phyloP scores from a whole-genome alignment of 176 grass and related monocot genomes.

The Lolium rigidum region DNA sequence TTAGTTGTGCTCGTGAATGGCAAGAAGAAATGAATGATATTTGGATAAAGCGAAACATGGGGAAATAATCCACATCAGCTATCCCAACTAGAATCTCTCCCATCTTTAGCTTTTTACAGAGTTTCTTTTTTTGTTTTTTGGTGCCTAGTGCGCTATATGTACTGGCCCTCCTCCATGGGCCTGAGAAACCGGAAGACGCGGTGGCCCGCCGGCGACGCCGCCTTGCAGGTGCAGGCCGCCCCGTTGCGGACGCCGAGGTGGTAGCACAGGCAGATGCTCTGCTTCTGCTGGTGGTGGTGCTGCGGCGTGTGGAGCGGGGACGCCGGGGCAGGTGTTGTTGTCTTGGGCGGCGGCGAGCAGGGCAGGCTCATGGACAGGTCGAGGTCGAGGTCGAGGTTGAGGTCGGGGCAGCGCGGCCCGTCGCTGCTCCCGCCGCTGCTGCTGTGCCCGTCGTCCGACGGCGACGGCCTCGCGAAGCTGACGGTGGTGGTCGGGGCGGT shows the following conservation, averaged over 20 bases:
- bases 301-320: constrained; percentile 34
- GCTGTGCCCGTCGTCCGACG: constrained; percentile 52
- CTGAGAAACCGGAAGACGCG: constrained; percentile 63
- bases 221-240: constrained; percentile 68
- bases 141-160: constrained; percentile 53
- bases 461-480: constrained; percentile 13
- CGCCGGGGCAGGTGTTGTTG: constrained; percentile 37
- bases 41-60: constrained; percentile 23
- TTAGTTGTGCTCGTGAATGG: background rate
- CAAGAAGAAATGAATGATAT: background rate
- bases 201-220: constrained; percentile 34
- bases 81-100: constrained; percentile 34
- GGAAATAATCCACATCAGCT: constrained; percentile 45
- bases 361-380: constrained; percentile 81
- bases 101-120: constrained; percentile 46
- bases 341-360: constrained; percentile 58
- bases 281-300: constrained; percentile 23
- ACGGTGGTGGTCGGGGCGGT: constrained; percentile 9
- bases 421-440: constrained; percentile 65
- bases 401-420: constrained; percentile 78
- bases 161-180: constrained; percentile 75
- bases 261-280: constrained; percentile 71
- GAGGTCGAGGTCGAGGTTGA: constrained; percentile 77
- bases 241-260: constrained; percentile 66
- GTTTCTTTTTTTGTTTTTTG: background rate